Evolutionary conservation across 2,329 filamentous ascomycete species (phyloP).

Genomic region (Alternaria incomplexa): DNA sequence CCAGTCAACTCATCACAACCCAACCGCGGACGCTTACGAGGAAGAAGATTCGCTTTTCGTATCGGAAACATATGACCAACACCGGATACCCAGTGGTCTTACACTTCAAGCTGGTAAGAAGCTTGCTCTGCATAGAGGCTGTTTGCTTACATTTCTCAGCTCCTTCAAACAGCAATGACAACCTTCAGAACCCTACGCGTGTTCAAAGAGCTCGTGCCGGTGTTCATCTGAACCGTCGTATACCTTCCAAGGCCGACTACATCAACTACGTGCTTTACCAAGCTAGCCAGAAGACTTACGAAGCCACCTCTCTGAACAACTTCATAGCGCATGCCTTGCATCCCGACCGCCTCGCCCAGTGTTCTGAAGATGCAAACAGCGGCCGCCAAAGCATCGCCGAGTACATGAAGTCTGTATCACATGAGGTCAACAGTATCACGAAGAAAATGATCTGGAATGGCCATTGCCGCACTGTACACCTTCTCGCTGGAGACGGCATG

Average conservation of each 20-base stretch:
- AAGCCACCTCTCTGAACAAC: conserved; percentile 27
- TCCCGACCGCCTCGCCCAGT: conserved; percentile 17
- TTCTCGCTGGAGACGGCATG: conserved; percentile 26
- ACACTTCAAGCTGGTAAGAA: conserved; percentile 16
- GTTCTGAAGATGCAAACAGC: conserved; percentile 3
- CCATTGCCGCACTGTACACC: conserved; percentile 23
- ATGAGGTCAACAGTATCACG: conserved; percentile 23
- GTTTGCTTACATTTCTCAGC: not conserved
- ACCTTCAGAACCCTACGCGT: not conserved
- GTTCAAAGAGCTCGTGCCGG: conserved; percentile 8
- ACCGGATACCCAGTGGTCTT: not conserved
- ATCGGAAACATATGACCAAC: not conserved
- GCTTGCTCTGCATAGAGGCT: not conserved
- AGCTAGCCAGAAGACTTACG: conserved; percentile 34
- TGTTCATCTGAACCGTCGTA: conserved; percentile 14
- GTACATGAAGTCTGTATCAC: conserved; percentile 23
- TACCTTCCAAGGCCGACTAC: conserved; percentile 24
- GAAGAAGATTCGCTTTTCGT: not conserved
- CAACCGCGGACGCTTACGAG: not conserved
- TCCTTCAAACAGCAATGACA: not conserved
- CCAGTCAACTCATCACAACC: not conserved
- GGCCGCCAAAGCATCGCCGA: not conserved
- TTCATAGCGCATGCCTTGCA: conserved; percentile 31
- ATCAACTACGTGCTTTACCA: conserved; percentile 31
- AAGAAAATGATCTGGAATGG: conserved; percentile 34